phyloP scores from a whole-genome alignment of 768 basidiomycete species.

The Exidia glandulosa region DNA sequence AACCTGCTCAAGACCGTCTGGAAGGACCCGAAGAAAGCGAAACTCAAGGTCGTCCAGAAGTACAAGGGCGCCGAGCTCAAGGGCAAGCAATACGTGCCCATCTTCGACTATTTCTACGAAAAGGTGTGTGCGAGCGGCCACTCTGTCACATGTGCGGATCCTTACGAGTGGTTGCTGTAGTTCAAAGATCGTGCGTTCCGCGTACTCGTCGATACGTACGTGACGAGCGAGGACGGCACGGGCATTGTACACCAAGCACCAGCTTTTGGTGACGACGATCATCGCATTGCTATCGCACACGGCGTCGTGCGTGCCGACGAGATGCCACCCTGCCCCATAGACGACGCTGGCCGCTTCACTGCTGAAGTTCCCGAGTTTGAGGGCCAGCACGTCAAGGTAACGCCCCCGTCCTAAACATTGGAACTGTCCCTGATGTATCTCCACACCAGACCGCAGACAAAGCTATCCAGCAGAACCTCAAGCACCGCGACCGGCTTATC shows the following conservation, averaged over 20 bases:
- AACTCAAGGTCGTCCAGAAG: constrained; percentile 80
- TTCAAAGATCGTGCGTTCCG: constrained; percentile 86
- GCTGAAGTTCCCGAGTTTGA: constrained; percentile 81
- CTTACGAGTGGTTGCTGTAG: constrained; percentile 29
- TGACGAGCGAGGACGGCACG: constrained; percentile 87
- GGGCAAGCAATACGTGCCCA: constrained; percentile 88
- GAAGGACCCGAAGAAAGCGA: constrained; percentile 96
- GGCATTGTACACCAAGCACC: constrained; percentile 99
- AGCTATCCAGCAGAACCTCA: constrained; percentile 82
- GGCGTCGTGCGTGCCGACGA: constrained; percentile 79
- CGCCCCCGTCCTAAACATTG: too few relatives aligned
- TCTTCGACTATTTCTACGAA: constrained; percentile 96
- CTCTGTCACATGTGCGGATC: neutral
- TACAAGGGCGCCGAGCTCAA: constrained; percentile 91
- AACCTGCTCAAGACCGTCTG: constrained; percentile 76
- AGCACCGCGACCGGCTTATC: constrained; percentile 77
- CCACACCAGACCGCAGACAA: constrained; percentile 95
- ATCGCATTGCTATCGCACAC: constrained; percentile 79
- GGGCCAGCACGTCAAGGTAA: constrained; percentile 88
- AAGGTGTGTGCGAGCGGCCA: constrained; percentile 45
- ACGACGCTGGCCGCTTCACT: constrained; percentile 83
- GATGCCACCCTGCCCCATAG: constrained; percentile 92
- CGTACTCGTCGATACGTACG: constrained; percentile 85
- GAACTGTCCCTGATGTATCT: too few relatives aligned
- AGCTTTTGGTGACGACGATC: constrained; percentile 97